Conservation (phyloP, 2,329 filamentous ascomycete species). For the Orbilia brochopaga region DNA sequence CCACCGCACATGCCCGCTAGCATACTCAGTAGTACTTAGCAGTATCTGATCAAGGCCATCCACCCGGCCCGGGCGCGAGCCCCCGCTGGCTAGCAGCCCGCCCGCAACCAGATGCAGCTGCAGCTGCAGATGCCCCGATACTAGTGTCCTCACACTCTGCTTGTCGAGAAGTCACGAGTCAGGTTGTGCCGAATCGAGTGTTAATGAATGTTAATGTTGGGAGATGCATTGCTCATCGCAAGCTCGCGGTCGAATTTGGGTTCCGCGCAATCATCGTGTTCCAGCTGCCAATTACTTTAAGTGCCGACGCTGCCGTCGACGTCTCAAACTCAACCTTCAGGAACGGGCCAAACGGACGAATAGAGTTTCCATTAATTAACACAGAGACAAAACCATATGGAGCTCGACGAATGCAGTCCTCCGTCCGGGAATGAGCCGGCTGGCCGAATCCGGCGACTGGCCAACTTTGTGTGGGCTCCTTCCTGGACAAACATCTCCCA, state of each 20-base stretch:
- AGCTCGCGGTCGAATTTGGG: too few species aligned
- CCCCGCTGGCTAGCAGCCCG: slow-evolving; percentile 7
- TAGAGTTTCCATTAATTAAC: not conserved
- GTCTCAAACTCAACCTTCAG: not conserved
- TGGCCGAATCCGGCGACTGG: not conserved
- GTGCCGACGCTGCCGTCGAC: too few species aligned
- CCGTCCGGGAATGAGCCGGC: not conserved
- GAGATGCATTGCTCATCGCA: too few species aligned
- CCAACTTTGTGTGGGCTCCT: not conserved
- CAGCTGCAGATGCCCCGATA: too few species aligned
- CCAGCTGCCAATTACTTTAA: too few species aligned
- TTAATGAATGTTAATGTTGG: too few species aligned
- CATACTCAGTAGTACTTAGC: slow-evolving; percentile 5
- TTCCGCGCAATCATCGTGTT: too few species aligned
- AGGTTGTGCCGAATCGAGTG: too few species aligned
- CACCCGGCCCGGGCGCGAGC: slow-evolving; percentile 17
- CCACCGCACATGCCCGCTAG: slow-evolving; percentile 38
- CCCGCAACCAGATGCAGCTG: not conserved
- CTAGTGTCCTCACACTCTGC: too few species aligned
- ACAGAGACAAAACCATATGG: not conserved
- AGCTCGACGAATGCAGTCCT: not conserved
- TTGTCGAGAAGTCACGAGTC: too few species aligned
- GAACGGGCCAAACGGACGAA: not conserved
- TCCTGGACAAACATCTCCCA: not conserved
- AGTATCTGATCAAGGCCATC: slow-evolving; percentile 1